Percentiles rank a stretch among this genome's conserved stretches.
These are phyloP conservation scores for Rhizophagus sp. DNA, from an alignment of 192 early-diverging fungal genomes.

Conservation along the genomic window DNA sequence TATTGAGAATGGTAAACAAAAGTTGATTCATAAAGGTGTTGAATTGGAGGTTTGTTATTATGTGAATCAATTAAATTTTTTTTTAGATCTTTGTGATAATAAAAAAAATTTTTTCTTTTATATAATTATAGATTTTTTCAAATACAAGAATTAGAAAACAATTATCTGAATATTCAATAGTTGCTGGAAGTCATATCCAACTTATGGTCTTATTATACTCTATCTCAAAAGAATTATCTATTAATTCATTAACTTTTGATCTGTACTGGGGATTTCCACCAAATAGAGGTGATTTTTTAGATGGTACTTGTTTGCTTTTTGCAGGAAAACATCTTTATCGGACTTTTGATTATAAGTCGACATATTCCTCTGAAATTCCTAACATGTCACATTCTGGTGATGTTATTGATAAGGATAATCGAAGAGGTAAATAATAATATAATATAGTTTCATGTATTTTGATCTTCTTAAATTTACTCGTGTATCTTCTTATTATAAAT, in stretches of 20 bases:
- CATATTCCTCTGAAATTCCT: background rate
- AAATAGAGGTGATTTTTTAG: constrained; percentile 13
- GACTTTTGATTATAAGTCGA: constrained; percentile 13
- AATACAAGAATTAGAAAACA: background rate
- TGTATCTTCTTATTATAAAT: background rate
- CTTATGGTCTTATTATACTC: constrained; percentile 27
- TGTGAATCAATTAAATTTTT: background rate
- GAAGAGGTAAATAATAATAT: constrained; percentile 1
- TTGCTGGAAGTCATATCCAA: constrained; percentile 15
- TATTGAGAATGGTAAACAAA: constrained; percentile 27
- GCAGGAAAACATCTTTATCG: background rate
- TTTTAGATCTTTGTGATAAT: too few species aligned
- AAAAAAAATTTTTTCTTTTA: background rate
- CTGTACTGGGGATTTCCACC: constrained; percentile 21
- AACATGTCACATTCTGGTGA: constrained; percentile 30
- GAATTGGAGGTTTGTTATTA: constrained; percentile 22
- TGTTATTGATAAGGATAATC: constrained; percentile 16
- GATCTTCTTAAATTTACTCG: background rate
- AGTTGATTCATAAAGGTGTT: constrained; percentile 22
- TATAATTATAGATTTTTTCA: background rate
- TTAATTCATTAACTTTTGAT: constrained; percentile 23
- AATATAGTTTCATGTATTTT: background rate
- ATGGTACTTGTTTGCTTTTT: constrained; percentile 32
- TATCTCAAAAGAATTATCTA: constrained; percentile 7
- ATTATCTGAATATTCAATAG: constrained; percentile 25